A percentile compares a stretch with the other conserved stretches of the same genome.
phyloP scores from a whole-genome alignment of 441 rosid genomes.

The Aleurites moluccanus region DNA sequence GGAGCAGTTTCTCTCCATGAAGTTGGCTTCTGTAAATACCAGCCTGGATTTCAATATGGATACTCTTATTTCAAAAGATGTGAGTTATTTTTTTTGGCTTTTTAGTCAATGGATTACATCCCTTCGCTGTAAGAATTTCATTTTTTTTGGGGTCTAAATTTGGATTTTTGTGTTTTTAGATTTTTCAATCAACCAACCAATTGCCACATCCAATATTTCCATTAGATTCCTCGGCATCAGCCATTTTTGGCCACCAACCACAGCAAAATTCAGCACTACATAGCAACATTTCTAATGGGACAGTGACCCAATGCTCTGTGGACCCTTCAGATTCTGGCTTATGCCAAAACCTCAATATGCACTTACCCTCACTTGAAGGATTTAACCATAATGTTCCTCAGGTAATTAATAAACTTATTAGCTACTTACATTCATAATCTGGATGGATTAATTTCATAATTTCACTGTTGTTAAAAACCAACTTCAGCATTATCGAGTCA shows the following conservation, averaged over 20 bases:
- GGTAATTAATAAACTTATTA: slow-evolving; percentile 33
- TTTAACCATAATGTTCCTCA: slow-evolving; percentile 39
- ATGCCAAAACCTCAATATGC: slow-evolving; percentile 43
- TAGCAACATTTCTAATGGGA: slow-evolving; percentile 31
- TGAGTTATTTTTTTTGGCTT: slow-evolving; percentile 25
- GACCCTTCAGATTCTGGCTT: slow-evolving; percentile 33
- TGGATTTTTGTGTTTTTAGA: slow-evolving; percentile 34
- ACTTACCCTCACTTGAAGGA: slow-evolving; percentile 43
- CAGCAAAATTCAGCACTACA: slow-evolving; percentile 42
- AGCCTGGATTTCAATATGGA: slow-evolving; percentile 65
- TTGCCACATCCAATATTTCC: slow-evolving; percentile 49
- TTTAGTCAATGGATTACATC: slow-evolving; percentile 23
- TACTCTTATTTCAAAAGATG: slow-evolving; percentile 68
- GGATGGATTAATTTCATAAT: no score
- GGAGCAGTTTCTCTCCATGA: slow-evolving; percentile 86
- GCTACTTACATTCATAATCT: no score
- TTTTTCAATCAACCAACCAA: slow-evolving; percentile 47
- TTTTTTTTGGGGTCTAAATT: background rate
- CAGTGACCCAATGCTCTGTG: slow-evolving; percentile 38
- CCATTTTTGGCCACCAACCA: slow-evolving; percentile 46
- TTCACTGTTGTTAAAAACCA: no score
- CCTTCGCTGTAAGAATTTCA: background rate
- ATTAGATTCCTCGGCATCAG: slow-evolving; percentile 52
- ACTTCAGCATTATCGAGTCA: no score
- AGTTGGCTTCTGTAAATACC: slow-evolving; percentile 77